Evolutionary conservation across 2,329 filamentous ascomycete species (phyloP), one percentile per base, ranked within the genome.

Genomic region (Ascochyta viciae-villosae): DNA sequence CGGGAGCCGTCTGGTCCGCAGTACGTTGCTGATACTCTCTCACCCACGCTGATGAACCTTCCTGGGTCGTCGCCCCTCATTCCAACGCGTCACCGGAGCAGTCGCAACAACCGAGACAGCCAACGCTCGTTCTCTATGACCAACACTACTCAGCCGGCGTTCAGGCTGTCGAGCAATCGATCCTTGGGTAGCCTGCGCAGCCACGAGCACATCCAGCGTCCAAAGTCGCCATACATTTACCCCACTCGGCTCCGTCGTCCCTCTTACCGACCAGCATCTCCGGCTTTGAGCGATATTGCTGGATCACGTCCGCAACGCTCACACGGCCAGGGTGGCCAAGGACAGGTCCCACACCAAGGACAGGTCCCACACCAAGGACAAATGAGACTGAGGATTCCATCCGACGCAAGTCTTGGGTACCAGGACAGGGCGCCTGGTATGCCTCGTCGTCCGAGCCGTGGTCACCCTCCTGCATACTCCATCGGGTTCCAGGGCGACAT

Each of bases 131-230:
- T 80, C 68, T 73, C 70, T 8, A 68, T 81, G 71, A 67, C 70
- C 19, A 60, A 69, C 39, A 69, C 73, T 4, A 62, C 62, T 31
- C 74, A 71, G 39, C 71, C 75, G 6, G 60, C 63, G 15, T 72
- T 70, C 41, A 72, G 64, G 41, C 64, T 81, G 47, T 74, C 77
- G 6, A 76, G 72, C 58, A 76, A 78, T 58, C 74, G 75, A 22
- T 82, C 80, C 10, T 68, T 76, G n/a, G 73, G 74, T 16, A 82
- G 77, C 61, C 63, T 82, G 39, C 76, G 79, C 61, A 74, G 75
- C 54, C 73, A 77, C 42, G 77, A 77, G 22, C 61, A 61, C 23
- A 57, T 68, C 44, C 73, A 66, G 42, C 72, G 76, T 29, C 68
- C 73, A 12, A 68, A 70, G 42, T 78, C 74, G 24, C 75, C 77